Base-by-base conservation (phyloP, 805 yeast species). In the Yarrowia sp. region DNA sequence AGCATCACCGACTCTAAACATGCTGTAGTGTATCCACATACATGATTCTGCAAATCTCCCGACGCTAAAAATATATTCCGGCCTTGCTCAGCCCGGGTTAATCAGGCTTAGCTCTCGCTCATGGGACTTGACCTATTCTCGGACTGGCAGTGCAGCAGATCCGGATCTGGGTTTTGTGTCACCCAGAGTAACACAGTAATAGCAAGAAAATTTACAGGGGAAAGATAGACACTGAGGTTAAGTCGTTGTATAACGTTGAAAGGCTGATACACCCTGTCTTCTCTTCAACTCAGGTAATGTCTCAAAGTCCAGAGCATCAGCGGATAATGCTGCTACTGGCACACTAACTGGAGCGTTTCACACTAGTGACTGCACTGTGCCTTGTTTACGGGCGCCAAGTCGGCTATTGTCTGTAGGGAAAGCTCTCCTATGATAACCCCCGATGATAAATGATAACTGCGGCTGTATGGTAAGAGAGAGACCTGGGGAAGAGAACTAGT, bases 51-150 rank as follows among this genome's bases (percentile, higher is more conserved):
- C 32, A 26, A 26, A 26, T 26, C 32, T 26, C 32, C 32, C 32
- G 4, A 26, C 14, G 16, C 49, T 32, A 48, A 15, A 15, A 49
- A 14, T 38, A 32, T 32, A 14, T 4, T 26, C 36, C 36, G 36
- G 52, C 7, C 52, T 46, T 50, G 22, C 55, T 50, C 55, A 50
- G 55, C 55, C 55, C 55, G 55, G 8, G 55, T 49, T 49, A 49
- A 50, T n/a, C 36, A 26, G 55, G n/a, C 55, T 35, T 35, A 50
- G 55, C 55, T 41, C 26, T 16, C 5, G 26, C 40, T 35, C 55
- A 50, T 41, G 22, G 41, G 55, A 16, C 40, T 16, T 36, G 52
- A 8, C 5, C 53, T 32, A 49, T 15, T 49, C 16, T 12, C 8
- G 53, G 53, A 11, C 2, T 15, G 53, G 53, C 38, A 8, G 19